Evolutionary conservation across 345 rosid species (phyloP), one percentile per base, ranked within the genome.

Genomic region (Schrenkiella parvula): DNA sequence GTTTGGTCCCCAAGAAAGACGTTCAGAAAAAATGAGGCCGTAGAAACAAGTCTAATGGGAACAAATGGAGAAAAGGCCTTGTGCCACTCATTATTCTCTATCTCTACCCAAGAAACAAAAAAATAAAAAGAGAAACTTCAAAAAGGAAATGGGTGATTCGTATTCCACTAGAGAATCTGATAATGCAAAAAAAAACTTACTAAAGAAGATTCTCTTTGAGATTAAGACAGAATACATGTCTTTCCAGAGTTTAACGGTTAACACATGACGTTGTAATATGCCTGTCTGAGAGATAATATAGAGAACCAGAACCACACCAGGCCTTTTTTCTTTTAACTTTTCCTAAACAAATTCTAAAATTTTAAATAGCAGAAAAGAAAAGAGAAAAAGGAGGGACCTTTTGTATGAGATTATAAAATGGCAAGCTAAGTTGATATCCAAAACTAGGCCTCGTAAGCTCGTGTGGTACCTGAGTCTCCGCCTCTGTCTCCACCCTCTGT

Each of bases 271-370:
- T 54, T 69, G 66, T 69, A 54, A 69, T 54, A 76, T 70, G 79
- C 70, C 48, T n/a, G 15, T 69, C 26, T 35, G 37, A 55, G 75
- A 76, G 79, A 70, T 76, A 76, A 69, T 42, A 63, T 18, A 76
- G 38, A 54, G 71, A 70, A 69, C 29, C 61, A 63, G 75, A 69
- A 55, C 79, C 79, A 76, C 74, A 60, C 75, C 74, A 46, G 26
- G 35, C 13, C 64, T 35, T 70, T 70, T 70, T 70, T 19, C 25
- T 34, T 42, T 25, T 28, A 28, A 28, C 32, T 29, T 43, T 54
- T 54, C 72, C 29, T 75, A 25, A 43, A 26, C 65, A 41, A 34
- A 43, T 59, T 32, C 53, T 34, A 8, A 62, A 35, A 46, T 55
- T n/a, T n/a, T 44, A 64, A 69, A 67, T 44, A 62, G 41, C 74